Evolutionary conservation across 2,329 filamentous ascomycete genomes (phyloP), one percentile per base, ranked within the genome.

Genomic region (Amauroascus niger): DNA sequence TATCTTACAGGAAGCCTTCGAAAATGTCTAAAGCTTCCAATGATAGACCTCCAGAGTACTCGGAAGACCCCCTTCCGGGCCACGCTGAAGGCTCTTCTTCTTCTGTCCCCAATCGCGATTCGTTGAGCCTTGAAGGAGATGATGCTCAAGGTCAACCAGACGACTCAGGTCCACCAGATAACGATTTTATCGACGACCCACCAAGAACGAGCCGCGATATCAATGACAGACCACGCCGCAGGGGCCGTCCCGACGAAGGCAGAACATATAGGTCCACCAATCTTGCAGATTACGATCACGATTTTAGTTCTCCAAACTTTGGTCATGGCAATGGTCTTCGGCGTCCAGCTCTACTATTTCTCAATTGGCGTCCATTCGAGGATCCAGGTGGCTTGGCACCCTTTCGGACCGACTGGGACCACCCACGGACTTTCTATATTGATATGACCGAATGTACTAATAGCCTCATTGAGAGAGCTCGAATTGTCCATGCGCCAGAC

Each of bases 171-270:
- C 32, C 49, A 16, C 30, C 26, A 24, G 33, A 26, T 37, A 14
- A 44, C 11, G 49, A 52, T 37, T 52, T 45, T 14, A 26, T 45
- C n/a, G 30, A 52, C 45, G 49, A 45, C 24, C 39, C 49, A 11
- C 39, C 39, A 35, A 37, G 2, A 11, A 5, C 28, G 26, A 7
- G 24, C 3, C 39, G 18, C 8, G 13, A 11, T 16, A 18, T 13
- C 6, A 18, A n/a, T 6, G 11, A n/a, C 7, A 50, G 48, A 30
- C 3, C n/a, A 41, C 48, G 48, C 33, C 35, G 13, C 13, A 33
- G 20, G 6, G 14, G n/a, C 13, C 20, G 14, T 13, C 11, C 5
- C 8, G 28, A 24, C 11, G 7, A 26, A 4, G 32, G 22, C 14
- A 11, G 37, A 6, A 6, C n/a, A 3, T n/a, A n/a, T n/a, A n/a